Conservation (phyloP, 2,329 filamentous ascomycete species). For the Scytalidium sp. region DNA sequence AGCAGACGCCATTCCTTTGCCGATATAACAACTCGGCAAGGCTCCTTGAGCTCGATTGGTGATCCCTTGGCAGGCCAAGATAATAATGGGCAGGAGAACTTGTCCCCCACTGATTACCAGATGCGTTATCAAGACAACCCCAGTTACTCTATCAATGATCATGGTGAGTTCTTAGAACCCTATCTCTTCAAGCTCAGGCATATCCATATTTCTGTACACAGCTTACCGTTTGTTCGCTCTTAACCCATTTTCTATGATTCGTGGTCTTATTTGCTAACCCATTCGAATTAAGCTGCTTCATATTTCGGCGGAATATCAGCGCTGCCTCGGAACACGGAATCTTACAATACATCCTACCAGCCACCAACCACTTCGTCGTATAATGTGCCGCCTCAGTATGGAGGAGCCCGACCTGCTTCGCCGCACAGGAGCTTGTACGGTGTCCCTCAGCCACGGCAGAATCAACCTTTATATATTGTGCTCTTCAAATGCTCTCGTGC, state of each 20-base stretch:
- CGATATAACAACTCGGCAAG: conserved; percentile 62
- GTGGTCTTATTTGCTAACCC: not conserved
- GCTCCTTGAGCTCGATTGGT: conserved; percentile 58
- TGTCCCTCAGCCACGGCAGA: conserved; percentile 58
- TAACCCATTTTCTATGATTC: too few relatives aligned
- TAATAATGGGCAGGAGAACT: conserved; percentile 20
- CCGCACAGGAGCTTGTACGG: conserved; percentile 61
- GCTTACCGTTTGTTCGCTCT: conserved; percentile 11
- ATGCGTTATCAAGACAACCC: conserved; percentile 25
- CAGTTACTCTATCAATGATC: conserved; percentile 27
- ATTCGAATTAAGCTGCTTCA: conserved; percentile 18
- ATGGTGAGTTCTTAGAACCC: conserved; percentile 24
- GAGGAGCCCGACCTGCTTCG: conserved; percentile 46
- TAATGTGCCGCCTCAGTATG: conserved; percentile 18
- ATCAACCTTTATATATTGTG: conserved; percentile 80
- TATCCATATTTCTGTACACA: conserved; percentile 8
- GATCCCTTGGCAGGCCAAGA: conserved; percentile 43
- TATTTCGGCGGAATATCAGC: conserved; percentile 27
- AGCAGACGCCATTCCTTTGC: conserved; percentile 80
- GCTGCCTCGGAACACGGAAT: conserved; percentile 18
- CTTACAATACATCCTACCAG: conserved; percentile 19
- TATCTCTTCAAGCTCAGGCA: conserved; percentile 13
- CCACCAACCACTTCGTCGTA: conserved; percentile 18
- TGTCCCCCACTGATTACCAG: conserved; percentile 24
- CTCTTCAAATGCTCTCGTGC: conserved; percentile 95